Evolutionary conservation across 139 green algal genomes (phyloP).

Genomic region (Choricystis sp.): DNA sequence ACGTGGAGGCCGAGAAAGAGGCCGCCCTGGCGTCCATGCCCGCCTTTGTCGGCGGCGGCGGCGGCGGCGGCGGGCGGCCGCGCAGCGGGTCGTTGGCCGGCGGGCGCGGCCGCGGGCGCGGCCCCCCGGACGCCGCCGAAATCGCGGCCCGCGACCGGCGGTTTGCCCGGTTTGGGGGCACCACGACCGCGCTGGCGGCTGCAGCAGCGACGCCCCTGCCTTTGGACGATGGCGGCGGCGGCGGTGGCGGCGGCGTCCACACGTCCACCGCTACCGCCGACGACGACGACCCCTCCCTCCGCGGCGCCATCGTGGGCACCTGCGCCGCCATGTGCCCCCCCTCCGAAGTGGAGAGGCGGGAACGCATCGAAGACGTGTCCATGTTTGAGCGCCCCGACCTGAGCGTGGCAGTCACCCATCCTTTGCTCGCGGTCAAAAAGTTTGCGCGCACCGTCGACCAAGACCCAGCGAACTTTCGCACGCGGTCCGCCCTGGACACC

Average conservation of each 20-base stretch:
- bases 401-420: slow-evolving; percentile 18
- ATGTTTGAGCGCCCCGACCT: slow-evolving; percentile 43
- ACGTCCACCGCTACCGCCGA: too few species aligned
- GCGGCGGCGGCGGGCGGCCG: not conserved
- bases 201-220: slow-evolving; percentile 1
- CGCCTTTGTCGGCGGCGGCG: slow-evolving; percentile 9
- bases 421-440: slow-evolving; percentile 46
- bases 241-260: not conserved
- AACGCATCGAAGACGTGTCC: slow-evolving; percentile 34
- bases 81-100: not conserved
- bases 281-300: not conserved
- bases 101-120: not conserved
- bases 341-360: slow-evolving; percentile 27
- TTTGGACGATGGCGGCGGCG: not conserved
- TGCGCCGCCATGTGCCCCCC: slow-evolving; percentile 57
- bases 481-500: slow-evolving; percentile 28
- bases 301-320: slow-evolving; percentile 20
- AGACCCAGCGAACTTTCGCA: slow-evolving; percentile 44
- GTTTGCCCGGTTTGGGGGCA: not conserved
- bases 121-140: not conserved
- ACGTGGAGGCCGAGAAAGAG: slow-evolving; percentile 14
- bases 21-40: slow-evolving; percentile 18
- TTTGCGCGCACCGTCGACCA: slow-evolving; percentile 41
- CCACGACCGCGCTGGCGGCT: slow-evolving; percentile 3
- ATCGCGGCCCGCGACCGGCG: too few species aligned